Conservation (phyloP, 257 asterid genomes). For the Thymus mandschuricus region DNA sequence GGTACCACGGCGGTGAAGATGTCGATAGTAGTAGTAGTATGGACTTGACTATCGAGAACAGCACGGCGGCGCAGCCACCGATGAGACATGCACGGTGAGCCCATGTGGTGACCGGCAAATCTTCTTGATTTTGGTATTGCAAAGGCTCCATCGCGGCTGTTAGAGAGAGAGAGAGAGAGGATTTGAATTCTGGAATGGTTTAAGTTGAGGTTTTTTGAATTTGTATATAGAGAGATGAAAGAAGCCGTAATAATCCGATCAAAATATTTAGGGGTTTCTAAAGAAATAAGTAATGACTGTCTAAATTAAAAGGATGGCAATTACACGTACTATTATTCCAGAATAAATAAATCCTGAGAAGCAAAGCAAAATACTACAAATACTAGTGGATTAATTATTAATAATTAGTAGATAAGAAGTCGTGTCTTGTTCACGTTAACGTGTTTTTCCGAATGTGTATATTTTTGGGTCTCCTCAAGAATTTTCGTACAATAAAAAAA, state of each 20-base stretch:
- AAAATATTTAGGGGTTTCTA: neutral
- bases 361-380: neutral
- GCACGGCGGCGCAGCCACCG: slow-evolving; percentile 41
- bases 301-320: neutral
- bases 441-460: neutral
- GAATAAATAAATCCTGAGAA: no score
- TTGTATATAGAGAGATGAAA: neutral
- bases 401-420: neutral
- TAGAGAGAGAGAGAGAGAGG: neutral
- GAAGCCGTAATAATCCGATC: neutral
- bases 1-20: slow-evolving; percentile 23
- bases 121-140: slow-evolving; percentile 25
- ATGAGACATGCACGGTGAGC: slow-evolving; percentile 42
- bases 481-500: no score
- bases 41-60: slow-evolving; percentile 36
- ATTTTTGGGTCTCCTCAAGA: no score
- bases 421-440: neutral
- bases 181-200: neutral
- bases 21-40: neutral
- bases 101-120: slow-evolving; percentile 36
- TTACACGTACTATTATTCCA: neutral
- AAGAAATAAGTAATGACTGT: neutral
- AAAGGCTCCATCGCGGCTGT: neutral
- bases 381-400: no score
- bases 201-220: neutral